Conservation (phyloP, 306 rosid species). For the Pueraria montana region DNA sequence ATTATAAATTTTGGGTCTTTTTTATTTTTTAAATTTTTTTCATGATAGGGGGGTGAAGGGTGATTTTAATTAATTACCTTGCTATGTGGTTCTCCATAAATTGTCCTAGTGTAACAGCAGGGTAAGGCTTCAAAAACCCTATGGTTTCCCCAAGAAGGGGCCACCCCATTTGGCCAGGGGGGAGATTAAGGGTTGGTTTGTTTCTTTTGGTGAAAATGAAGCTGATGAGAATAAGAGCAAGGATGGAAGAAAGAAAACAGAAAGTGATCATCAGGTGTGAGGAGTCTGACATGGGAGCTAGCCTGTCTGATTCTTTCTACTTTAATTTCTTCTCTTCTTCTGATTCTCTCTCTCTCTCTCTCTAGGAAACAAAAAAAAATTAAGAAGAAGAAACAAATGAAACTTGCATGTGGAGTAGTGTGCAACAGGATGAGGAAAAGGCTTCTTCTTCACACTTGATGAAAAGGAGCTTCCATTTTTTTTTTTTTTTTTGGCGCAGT, state of each 20-base stretch:
- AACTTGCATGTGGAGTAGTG: constrained; percentile 37
- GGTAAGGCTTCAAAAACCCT: constrained; percentile 77
- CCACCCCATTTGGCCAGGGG: constrained; percentile 95
- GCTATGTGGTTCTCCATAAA: constrained; percentile 87
- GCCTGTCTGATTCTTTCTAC: constrained; percentile 35
- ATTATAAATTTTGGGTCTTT: neutral
- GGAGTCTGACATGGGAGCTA: constrained; percentile 74
- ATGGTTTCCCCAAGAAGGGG: constrained; percentile 91
- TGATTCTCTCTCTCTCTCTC: constrained; percentile 16
- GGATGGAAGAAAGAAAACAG: constrained; percentile 67
- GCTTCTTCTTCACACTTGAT: constrained; percentile 30
- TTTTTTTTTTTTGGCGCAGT: constrained; percentile 24
- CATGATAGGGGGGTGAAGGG: no score
- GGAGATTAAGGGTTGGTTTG: constrained; percentile 68
- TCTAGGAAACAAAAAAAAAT: neutral
- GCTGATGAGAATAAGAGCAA: constrained; percentile 61
- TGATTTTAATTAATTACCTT: constrained; percentile 65
- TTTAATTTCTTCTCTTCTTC: neutral
- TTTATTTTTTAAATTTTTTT: neutral
- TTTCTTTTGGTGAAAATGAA: constrained; percentile 66
- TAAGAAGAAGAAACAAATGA: neutral
- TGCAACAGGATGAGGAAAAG: constrained; percentile 41
- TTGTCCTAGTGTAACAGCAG: constrained; percentile 75
- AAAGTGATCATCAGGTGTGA: constrained; percentile 50
- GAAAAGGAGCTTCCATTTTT: constrained; percentile 46